Conservation (phyloP, 345 rosid genomes). For the Rhizophora mangle region DNA sequence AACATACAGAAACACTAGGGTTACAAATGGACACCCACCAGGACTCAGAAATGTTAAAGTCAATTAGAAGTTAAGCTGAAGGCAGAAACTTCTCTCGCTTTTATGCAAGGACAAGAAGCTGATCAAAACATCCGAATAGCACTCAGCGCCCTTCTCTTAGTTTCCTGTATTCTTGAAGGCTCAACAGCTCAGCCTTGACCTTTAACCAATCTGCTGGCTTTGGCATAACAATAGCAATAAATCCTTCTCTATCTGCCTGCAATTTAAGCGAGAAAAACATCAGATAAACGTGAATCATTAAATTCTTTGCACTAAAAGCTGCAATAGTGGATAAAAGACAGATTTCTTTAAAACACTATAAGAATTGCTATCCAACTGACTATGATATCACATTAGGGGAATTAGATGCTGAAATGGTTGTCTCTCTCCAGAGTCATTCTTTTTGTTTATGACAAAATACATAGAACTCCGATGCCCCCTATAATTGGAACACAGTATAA, state of each 20-base stretch:
- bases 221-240: slow-evolving; percentile 85
- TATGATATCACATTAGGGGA: no score
- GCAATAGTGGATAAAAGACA: neutral
- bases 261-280: slow-evolving; percentile 4
- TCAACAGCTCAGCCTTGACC: slow-evolving; percentile 51
- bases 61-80: neutral
- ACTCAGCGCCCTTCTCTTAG: slow-evolving; percentile 22
- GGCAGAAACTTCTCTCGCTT: neutral
- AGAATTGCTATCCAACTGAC: no score
- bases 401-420: neutral
- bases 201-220: slow-evolving; percentile 81
- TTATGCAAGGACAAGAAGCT: neutral
- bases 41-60: neutral
- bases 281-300: neutral
- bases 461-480: neutral
- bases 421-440: neutral
- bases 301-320: neutral
- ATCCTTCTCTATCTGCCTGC: slow-evolving; percentile 93
- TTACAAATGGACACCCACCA: neutral
- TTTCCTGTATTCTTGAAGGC: slow-evolving; percentile 61
- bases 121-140: neutral
- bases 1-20: neutral
- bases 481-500: neutral
- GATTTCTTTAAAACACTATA: no score
- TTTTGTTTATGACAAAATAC: neutral